Base-by-base conservation (phyloP, 805 yeast species). In the Kazachstania taianensis region DNA sequence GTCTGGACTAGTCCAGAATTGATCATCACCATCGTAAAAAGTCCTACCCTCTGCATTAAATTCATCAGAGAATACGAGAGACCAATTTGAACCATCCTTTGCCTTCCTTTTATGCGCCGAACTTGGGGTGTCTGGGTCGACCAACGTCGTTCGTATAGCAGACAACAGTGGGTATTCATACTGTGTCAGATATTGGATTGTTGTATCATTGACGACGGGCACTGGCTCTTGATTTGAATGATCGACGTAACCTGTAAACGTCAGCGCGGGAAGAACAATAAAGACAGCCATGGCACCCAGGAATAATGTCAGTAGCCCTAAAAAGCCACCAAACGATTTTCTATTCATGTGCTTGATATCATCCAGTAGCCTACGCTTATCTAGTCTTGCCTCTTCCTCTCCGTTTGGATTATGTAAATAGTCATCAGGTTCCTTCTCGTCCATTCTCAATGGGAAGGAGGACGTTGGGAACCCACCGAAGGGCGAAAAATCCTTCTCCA, bases 401-500 rank as follows among this genome's bases (percentile, higher is more conserved):
- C 96, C 96, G 58, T 89, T 96, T 2, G 97, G 97, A 60, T 89
- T 92, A 61, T 89, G 97, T 45, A 92, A 57, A 53, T 84, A 87
- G 59, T 89, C 98, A 62, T 89, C 98, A 7, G 82, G 80, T 60
- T 89, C 98, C 60, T 84, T 84, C 48, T 89, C 97, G 41, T 89
- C 96, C 44, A 92, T 76, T 48, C 73, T 79, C 39, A 89, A 65
- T 1, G 98, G 98, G 63, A 89, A 89, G 4, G 85, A 77, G 13
- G 86, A 69, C 7, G 95, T 94, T 1, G 98, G 97, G 59, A 83
- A 89, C 12, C 97, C 97, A 35, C 97, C 98, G 62, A 89, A 89
- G 3, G 97, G 98, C 32, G 82, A 75, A 45, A 78, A 77, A 50
- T 81, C 92, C 16, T 77, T 70, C 49, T 69, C 77, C 28, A 65